Percentiles rank a stretch among this genome's conserved stretches.
Conservation (phyloP, 306 rosid genomes). For the Geum urbanum region DNA sequence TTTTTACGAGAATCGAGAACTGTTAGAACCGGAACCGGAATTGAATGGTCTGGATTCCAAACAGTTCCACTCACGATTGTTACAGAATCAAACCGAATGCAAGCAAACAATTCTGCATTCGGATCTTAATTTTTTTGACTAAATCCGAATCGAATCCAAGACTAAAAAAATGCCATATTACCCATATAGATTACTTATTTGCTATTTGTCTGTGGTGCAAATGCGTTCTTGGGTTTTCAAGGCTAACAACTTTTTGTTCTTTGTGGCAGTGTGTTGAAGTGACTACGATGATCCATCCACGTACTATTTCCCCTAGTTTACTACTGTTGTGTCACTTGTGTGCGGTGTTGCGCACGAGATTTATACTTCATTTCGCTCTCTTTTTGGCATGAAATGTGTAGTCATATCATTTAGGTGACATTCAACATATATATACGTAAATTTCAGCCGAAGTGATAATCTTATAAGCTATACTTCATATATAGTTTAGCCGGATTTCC, state of each 20-base stretch:
- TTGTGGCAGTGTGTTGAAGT: slow-evolving; percentile 32
- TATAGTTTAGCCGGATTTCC: too few species aligned
- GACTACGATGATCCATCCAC: slow-evolving; percentile 6
- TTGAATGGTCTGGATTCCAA: too few species aligned
- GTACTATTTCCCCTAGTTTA: slow-evolving; percentile 3
- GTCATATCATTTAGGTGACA: background rate
- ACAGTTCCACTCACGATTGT: too few species aligned
- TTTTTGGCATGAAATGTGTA: background rate
- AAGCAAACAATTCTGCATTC: too few species aligned
- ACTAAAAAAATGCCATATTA: background rate
- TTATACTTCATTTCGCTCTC: background rate
- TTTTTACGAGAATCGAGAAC: too few species aligned
- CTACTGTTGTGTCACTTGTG: background rate
- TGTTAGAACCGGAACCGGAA: too few species aligned
- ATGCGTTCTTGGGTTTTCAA: background rate
- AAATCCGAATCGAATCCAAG: too few species aligned
- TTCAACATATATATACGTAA: background rate
- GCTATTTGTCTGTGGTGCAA: background rate
- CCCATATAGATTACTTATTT: background rate
- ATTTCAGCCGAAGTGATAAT: background rate
- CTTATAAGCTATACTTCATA: too few species aligned
- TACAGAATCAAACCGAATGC: too few species aligned
- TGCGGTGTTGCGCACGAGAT: background rate
- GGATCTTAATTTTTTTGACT: too few species aligned
- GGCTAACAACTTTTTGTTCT: background rate